Evolutionary conservation across 106 monocot genomes (phyloP).

Genomic region (Dioscorea zingiberensis): DNA sequence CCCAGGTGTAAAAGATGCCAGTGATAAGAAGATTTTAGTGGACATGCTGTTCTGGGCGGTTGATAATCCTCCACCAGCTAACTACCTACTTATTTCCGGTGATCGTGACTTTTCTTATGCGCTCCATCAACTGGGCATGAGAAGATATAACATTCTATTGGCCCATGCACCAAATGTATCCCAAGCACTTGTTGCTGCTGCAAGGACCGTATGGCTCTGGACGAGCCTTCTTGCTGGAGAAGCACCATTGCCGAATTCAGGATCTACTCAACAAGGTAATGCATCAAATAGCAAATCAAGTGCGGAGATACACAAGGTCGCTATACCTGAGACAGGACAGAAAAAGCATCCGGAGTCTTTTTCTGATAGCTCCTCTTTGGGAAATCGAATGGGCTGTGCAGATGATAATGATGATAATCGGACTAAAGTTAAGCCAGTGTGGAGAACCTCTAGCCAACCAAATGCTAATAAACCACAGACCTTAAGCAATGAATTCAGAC

Average conservation of each 20-base stretch:
- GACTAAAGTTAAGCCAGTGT: constrained; percentile 17
- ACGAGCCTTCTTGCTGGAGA: constrained; percentile 45
- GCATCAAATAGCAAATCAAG: constrained; percentile 11
- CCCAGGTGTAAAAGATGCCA: constrained; percentile 86
- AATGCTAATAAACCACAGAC: constrained; percentile 9
- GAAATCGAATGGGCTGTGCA: constrained; percentile 20
- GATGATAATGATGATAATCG: constrained; percentile 33
- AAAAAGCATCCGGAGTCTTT: constrained; percentile 6
- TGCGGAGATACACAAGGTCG: constrained; percentile 5
- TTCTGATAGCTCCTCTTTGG: constrained; percentile 3
- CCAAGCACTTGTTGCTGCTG: constrained; percentile 51
- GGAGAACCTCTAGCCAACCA: constrained; percentile 14
- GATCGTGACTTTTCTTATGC: constrained; percentile 77
- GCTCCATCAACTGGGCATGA: constrained; percentile 59
- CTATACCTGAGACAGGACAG: constrained; percentile 9
- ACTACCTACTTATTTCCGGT: constrained; percentile 69
- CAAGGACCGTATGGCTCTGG: constrained; percentile 65
- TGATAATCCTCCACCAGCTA: constrained; percentile 79
- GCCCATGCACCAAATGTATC: constrained; percentile 64
- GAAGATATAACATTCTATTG: constrained; percentile 64
- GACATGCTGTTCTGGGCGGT: constrained; percentile 94
- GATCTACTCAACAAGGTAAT: constrained; percentile 13
- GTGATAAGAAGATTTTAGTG: constrained; percentile 85
- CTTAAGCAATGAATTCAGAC: constrained; percentile 12
- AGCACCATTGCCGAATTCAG: constrained; percentile 27